Base-by-base conservation (phyloP, 2,329 filamentous ascomycete genomes). In the Coniochaeta hoffmannii region DNA sequence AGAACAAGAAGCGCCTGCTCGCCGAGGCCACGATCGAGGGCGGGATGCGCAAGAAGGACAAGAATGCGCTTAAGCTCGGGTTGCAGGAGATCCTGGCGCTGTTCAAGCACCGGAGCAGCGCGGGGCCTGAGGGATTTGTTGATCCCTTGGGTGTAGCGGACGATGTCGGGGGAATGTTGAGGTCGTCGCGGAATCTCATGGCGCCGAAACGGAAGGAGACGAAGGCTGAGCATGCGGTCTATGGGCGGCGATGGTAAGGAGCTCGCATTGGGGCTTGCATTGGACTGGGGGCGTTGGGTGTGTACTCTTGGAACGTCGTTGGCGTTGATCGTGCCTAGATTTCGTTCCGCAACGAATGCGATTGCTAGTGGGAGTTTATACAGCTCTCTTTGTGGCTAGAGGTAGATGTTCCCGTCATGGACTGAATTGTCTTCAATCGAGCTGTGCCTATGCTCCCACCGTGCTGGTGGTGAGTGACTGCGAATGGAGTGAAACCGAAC, bases 51-150 rank as follows among this genome's bases (percentile, higher is more conserved):
- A 82, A 83, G 66, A 89, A 87, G 58, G 82, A 76, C 55, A 69
- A 69, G 63, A 58, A 61, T 10, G 54, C 85, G 15, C 83, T 89
- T 68, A 97, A 97, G 74, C 78, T 99, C 52, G 90, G 87, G 50
- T 86, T 97, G 82, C 87, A 91, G 67, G 94, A 99, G 72, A 95
- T 99, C 69, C 80, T 99, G 70, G 86, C 89, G 52, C 79, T 99
- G 56, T 99, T 99, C 75, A 85, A 83, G 59, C 84, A 85, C 30
- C 12, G 41, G 41, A 46, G 3, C 9, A 46, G 55, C 58, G 6
- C 81, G 80, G 0, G 81, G 84, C 61, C 68, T 70, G 62, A 60
- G 22, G 17, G 32, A 12, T 24, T 53, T 9, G 56, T 30, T 17
- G 62, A 64, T 22, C 55, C 57, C 12, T 51, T 57, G 2, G 57